Evolutionary conservation across 1,139 yeast genomes (phyloP).

Genomic region (Wickerhamomyces sp.): DNA sequence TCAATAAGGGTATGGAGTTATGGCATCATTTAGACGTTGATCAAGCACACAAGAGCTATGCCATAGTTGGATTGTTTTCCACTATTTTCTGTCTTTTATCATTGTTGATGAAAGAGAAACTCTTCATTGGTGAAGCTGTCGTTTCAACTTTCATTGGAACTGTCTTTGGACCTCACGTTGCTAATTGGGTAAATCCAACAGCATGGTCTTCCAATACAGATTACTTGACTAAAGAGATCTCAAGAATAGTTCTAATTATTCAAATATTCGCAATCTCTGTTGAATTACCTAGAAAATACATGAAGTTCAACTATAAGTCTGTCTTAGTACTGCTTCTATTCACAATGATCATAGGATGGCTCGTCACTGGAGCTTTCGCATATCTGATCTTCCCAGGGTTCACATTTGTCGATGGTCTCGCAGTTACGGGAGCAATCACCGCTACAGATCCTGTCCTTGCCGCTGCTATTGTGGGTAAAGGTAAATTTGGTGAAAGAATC

Average conservation of each 20-base stretch:
- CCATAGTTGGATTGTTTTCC: conserved; percentile 78
- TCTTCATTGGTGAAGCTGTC: conserved; percentile 28
- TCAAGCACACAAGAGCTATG: conserved; percentile 72
- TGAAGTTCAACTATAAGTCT: conserved; percentile 28
- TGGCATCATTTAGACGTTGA: conserved; percentile 27
- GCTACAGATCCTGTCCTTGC: conserved; percentile 42
- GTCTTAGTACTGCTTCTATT: conserved; percentile 31
- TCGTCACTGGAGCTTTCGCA: conserved; percentile 32
- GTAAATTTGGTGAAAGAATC: conserved; percentile 36
- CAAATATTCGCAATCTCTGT: conserved; percentile 38
- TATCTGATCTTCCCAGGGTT: conserved; percentile 30
- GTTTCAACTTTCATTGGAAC: conserved; percentile 24
- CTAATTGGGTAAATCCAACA: conserved; percentile 24
- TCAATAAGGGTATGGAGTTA: conserved; percentile 3
- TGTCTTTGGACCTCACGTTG: conserved; percentile 26
- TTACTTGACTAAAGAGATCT: conserved; percentile 28
- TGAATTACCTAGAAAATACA: conserved; percentile 36
- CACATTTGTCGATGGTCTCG: conserved; percentile 30
- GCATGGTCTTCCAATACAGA: conserved; percentile 23
- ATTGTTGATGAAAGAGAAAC: conserved; percentile 23
- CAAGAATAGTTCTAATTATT: conserved; percentile 35
- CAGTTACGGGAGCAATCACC: conserved; percentile 37
- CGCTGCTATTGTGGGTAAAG: conserved; percentile 37
- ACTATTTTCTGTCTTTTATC: conserved; percentile 33
- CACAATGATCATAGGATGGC: conserved; percentile 39